phyloP scores from a whole-genome alignment of 1,139 yeast species.

The Suhomyces yuchorum region DNA sequence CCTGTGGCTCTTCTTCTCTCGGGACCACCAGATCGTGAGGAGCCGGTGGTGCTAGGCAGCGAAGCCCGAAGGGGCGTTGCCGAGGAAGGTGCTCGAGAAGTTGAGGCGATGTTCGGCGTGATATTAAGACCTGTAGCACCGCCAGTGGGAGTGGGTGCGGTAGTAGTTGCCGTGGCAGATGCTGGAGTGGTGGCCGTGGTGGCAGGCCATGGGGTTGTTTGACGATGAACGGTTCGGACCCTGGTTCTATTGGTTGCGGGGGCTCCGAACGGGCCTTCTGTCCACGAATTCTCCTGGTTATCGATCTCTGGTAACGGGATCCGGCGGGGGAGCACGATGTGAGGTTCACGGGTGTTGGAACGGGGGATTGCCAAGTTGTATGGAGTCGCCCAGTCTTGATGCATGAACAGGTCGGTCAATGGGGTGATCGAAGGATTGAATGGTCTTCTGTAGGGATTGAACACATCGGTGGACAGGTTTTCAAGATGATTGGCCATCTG shows the following conservation, averaged over 20 bases:
- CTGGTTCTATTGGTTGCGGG: not conserved
- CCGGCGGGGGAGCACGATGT: constrained; percentile 28
- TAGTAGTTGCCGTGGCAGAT: not conserved
- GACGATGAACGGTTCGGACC: constrained; percentile 3
- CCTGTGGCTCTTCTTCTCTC: constrained; percentile 31
- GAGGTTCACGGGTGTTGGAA: constrained; percentile 17
- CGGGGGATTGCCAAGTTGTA: constrained; percentile 8
- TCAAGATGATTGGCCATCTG: constrained; percentile 29
- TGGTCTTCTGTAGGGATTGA: constrained; percentile 41
- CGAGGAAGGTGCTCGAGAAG: not conserved
- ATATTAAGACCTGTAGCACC: not conserved
- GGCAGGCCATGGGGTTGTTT: constrained; percentile 4
- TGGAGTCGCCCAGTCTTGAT: constrained; percentile 42
- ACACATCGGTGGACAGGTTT: constrained; percentile 40
- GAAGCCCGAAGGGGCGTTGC: not conserved
- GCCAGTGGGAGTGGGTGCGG: not conserved
- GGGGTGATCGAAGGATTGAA: constrained; percentile 44
- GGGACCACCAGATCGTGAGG: constrained; percentile 28
- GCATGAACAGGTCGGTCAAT: constrained; percentile 42
- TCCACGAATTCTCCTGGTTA: not conserved
- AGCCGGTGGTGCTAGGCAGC: not conserved
- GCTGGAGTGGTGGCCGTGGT: not conserved
- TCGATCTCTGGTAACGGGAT: constrained; percentile 29
- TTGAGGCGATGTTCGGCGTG: not conserved
- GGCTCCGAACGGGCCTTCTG: not conserved